phyloP scores from a whole-genome alignment of 768 basidiomycete genomes.

The Termitomyces sp. region DNA sequence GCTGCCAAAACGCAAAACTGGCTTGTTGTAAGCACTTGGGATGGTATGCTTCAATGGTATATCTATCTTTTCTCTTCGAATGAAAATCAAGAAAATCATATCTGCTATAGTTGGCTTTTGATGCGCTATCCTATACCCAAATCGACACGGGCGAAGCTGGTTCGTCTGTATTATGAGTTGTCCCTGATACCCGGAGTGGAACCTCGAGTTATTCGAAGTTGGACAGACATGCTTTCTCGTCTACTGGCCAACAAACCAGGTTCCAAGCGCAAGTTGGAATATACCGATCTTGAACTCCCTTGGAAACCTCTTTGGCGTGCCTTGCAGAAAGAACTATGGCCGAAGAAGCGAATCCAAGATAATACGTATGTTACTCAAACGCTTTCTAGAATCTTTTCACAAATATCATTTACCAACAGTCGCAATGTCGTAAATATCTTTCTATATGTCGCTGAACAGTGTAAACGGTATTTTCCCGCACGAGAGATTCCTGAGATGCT shows the following conservation, averaged over 20 bases:
- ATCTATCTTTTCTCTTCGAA: slow-evolving; percentile 11
- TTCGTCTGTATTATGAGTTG: slow-evolving; percentile 74
- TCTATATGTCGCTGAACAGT: slow-evolving; percentile 68
- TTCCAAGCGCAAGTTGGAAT: slow-evolving; percentile 58
- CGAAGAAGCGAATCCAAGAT: slow-evolving; percentile 58
- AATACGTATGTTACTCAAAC: slow-evolving; percentile 37
- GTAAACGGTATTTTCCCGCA: slow-evolving; percentile 63
- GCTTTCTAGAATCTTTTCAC: not conserved
- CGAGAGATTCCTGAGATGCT: slow-evolving; percentile 68
- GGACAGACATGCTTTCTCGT: slow-evolving; percentile 75
- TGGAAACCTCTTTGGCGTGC: slow-evolving; percentile 77
- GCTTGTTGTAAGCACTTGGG: slow-evolving; percentile 71
- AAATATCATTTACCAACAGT: slow-evolving; percentile 21
- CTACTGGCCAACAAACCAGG: slow-evolving; percentile 64
- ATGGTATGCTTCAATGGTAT: slow-evolving; percentile 74
- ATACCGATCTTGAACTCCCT: slow-evolving; percentile 58
- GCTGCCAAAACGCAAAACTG: slow-evolving; percentile 76
- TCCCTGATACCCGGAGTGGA: slow-evolving; percentile 73
- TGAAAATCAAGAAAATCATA: not conserved
- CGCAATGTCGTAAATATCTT: slow-evolving; percentile 68
- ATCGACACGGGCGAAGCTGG: slow-evolving; percentile 64
- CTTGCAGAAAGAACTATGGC: slow-evolving; percentile 71
- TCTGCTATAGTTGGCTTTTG: slow-evolving; percentile 58
- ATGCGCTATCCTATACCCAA: slow-evolving; percentile 77
- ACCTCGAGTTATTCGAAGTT: slow-evolving; percentile 60